These are phyloP conservation scores for Carnegiea gigantea DNA, from an alignment of 179 eudicot species.

Conservation along the genomic window DNA sequence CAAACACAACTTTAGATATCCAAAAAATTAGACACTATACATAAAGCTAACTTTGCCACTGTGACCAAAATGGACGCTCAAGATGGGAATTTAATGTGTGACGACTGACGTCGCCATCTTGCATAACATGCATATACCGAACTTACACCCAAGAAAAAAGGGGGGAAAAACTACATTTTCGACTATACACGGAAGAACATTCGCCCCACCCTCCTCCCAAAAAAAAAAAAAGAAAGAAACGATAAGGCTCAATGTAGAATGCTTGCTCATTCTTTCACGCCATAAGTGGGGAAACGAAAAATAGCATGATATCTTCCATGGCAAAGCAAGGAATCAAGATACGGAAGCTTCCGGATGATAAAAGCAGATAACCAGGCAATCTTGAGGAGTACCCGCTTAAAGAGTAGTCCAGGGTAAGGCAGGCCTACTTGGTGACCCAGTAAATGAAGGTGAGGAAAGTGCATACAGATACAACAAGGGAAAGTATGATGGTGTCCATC, in stretches of 20 bases:
- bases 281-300: background rate
- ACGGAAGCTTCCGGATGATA: conserved; percentile 8
- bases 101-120: background rate
- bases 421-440: conserved; percentile 78
- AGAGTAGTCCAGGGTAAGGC: conserved; percentile 2
- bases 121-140: conserved; percentile 16
- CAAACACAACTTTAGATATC: background rate
- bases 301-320: background rate
- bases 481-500: conserved; percentile 95
- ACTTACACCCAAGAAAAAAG: background rate
- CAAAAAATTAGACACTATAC: background rate
- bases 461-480: conserved; percentile 94
- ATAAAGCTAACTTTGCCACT: background rate
- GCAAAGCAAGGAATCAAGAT: background rate
- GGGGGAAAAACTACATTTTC: conserved; percentile 21
- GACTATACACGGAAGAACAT: conserved; percentile 23
- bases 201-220: background rate
- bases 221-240: background rate
- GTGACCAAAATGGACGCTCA: background rate
- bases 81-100: conserved; percentile 15
- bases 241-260: background rate
- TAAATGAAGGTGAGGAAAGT: conserved; percentile 88
- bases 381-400: background rate
- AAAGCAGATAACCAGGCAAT: background rate
- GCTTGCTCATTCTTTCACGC: conserved; percentile 5